Base-by-base conservation (phyloP, 2,329 filamentous ascomycete species). In the Scedosporium boydii region DNA sequence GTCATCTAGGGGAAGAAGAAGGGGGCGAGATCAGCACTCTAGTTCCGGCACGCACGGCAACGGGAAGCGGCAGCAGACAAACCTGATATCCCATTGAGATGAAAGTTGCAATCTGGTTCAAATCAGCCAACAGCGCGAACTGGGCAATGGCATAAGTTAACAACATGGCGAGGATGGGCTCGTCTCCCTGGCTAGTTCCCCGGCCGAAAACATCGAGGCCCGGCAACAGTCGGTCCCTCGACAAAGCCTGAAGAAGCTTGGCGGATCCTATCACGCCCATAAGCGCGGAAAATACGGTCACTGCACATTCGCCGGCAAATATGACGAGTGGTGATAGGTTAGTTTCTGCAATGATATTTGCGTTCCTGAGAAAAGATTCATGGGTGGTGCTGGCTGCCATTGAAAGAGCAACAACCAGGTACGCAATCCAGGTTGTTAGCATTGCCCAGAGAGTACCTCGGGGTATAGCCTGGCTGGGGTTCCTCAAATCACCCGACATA, bases 1-100 rank as follows among this genome's bases (percentile, higher is more conserved):
- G 91, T 96, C 88, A 96, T 93, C 80, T 84, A 29, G 18, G n/a
- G 29, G 16, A 57, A 57, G 16, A 29, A n/a, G 53, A n/a, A 14
- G 57, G 16, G 29, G 38, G 57, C 66, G 61, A 69, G 66, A 26
- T 14, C 34, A 38, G 34, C 34, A 18, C 14, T 7, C 34, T 16
- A 62, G n/a, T 38, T 9, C 48, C 53, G 46, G 62, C 41, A 14
- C 42, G 10, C 44, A 38, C 10, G 16, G 34, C 16, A n/a, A 23
- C 4, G 23, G 6, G 14, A 38, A 5, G 44, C 5, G 23, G 26
- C 10, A 16, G 6, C 56, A 27, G 18, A 68, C 75, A 71, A 71
- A 83, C 83, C 69, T 95, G 84, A 70, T 95, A 96, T 16, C 90
- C 89, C 89, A 96, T 96, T 1, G 91, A 93, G 56, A 96, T 91